Evolutionary conservation across 148 eudicot species (phyloP).

Genomic region (Vaccinium macrocarpon): DNA sequence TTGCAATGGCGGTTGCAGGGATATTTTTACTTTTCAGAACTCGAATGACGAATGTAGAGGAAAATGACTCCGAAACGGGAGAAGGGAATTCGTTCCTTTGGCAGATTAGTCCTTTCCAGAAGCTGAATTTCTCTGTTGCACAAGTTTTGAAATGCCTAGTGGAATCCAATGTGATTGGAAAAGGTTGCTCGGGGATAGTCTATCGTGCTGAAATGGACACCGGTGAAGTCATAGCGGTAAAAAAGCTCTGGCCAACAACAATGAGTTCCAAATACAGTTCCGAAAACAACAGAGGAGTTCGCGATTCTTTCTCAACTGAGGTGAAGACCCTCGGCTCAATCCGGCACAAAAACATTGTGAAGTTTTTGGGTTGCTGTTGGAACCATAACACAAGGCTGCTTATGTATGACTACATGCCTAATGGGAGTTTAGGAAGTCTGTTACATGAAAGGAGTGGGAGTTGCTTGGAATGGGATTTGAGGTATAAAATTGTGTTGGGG

Average conservation of each 20-base stretch:
- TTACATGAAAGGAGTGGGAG: conserved; percentile 72
- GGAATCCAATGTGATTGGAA: conserved; percentile 74
- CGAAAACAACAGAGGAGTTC: conserved; percentile 35
- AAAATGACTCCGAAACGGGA: conserved; percentile 63
- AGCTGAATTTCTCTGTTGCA: conserved; percentile 68
- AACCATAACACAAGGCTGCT: conserved; percentile 64
- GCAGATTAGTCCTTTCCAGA: conserved; percentile 88
- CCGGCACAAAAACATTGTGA: conserved; percentile 80
- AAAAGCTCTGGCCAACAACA: conserved; percentile 76
- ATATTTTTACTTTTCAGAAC: conserved; percentile 53
- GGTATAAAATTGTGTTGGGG: conserved; percentile 68
- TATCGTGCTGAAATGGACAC: conserved; percentile 70
- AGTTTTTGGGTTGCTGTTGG: conserved; percentile 88
- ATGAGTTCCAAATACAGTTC: background rate
- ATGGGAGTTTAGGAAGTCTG: conserved; percentile 90
- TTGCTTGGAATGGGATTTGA: conserved; percentile 76
- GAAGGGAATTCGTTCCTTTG: conserved; percentile 58
- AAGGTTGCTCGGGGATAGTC: conserved; percentile 85
- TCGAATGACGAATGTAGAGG: conserved; percentile 38
- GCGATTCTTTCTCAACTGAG: conserved; percentile 88
- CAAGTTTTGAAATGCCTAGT: conserved; percentile 65
- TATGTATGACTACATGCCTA: conserved; percentile 91
- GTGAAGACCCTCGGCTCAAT: conserved; percentile 80
- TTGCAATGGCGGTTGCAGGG: conserved; percentile 65
- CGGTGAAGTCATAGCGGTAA: conserved; percentile 77